Percentiles rank a stretch among this genome's conserved stretches.
phyloP scores from a whole-genome alignment of 192 early-diverging fungal species.

The Podila verticillata region DNA sequence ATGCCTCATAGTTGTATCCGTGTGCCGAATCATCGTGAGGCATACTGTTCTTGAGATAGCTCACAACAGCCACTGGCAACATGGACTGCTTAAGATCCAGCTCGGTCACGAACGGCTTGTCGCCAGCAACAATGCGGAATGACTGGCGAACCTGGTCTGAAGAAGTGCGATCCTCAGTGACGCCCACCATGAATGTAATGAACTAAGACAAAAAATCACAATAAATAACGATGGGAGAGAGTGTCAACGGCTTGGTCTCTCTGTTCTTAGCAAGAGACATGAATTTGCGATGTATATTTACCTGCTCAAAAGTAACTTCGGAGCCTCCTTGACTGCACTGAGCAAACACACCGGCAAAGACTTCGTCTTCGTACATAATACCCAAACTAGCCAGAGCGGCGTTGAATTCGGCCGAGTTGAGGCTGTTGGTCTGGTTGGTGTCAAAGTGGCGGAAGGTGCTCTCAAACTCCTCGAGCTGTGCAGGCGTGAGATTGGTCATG shows the following conservation, averaged over 20 bases:
- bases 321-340: constrained; percentile 68
- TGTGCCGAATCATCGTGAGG: constrained; percentile 54
- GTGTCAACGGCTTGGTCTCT: no score
- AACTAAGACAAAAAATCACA: constrained; percentile 58
- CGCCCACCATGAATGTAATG: constrained; percentile 83
- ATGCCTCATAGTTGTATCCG: constrained; percentile 84
- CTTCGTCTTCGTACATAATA: constrained; percentile 77
- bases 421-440: constrained; percentile 83
- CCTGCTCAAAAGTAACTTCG: constrained; percentile 86
- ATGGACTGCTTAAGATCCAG: constrained; percentile 83
- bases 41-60: constrained; percentile 79
- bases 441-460: constrained; percentile 93
- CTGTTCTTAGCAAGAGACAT: no score
- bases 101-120: constrained; percentile 89
- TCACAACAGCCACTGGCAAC: constrained; percentile 76
- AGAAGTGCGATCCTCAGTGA: constrained; percentile 92
- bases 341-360: constrained; percentile 74
- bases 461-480: constrained; percentile 93
- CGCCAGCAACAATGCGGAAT: constrained; percentile 86
- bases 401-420: constrained; percentile 84
- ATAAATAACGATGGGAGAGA: background rate
- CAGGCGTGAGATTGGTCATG: constrained; percentile 93
- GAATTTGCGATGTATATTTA: constrained; percentile 10
- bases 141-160: constrained; percentile 87
- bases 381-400: constrained; percentile 85